Base-by-base conservation (phyloP, 768 basidiomycete species). In the Leucosporidium scottii region DNA sequence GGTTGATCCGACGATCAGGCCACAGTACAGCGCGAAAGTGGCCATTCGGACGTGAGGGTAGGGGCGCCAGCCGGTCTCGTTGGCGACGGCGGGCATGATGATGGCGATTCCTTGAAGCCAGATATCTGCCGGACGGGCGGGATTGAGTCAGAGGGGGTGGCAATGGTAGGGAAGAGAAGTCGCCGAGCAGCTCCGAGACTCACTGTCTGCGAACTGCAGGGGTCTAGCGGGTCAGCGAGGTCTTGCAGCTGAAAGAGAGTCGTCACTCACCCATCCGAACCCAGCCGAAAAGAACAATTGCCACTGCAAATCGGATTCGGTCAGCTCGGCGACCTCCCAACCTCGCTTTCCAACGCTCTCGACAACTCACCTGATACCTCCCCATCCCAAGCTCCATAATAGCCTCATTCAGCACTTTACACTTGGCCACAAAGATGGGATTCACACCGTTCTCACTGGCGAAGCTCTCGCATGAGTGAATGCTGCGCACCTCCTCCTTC, bases 1-100 rank as follows among this genome's bases (percentile, higher is more conserved):
- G 6, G 78, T 80, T 13, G 84, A 82, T 53, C 83, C 83, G 7
- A 82, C 74, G n/a, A 83, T 82, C 39, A 84, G 74, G 3, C 83
- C 83, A 12, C 79, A 81, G 69, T 80, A 84, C 27, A 83, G 78
- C 0, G 82, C 78, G 30, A 83, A 74, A 9, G 82, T 82, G 5
- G 82, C 78, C 74, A 81, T 82, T 67, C 82, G 82, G 23, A 83
- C 73, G 36, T 60, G 44, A 39, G 36, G 34, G 36, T 59, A 59
- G 9, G n/a, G 21, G 23, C 6, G 21, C 57, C 57, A 59, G 9
- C 57, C 57, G 2, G 20, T 23, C 9, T 59, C 23, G 25, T 59
- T 59, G 5, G 57, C 57, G 8, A 39, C n/a, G 4, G 57, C 57
- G 13, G 57, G 57, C 57, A 59, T 59, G 20, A 59, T 15, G 23